Evolutionary conservation across 2,329 filamentous ascomycete species (phyloP).

Genomic region (Truncatella angustata): DNA sequence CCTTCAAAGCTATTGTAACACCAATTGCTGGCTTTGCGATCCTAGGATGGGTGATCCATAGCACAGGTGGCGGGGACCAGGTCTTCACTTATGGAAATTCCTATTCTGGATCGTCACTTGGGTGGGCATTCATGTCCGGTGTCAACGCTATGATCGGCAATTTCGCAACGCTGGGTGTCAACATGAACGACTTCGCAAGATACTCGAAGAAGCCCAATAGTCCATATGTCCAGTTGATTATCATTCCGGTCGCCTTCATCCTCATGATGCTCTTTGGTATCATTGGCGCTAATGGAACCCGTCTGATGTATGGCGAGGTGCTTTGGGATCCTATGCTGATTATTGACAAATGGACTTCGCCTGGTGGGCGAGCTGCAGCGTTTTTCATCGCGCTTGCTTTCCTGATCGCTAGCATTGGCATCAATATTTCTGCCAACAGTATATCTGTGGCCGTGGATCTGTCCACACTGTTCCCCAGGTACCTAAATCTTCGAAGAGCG

Average conservation of each 20-base stretch:
- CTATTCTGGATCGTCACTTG: conserved; percentile 19
- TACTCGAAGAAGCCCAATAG: conserved; percentile 13
- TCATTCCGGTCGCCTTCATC: conserved; percentile 22
- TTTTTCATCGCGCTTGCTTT: conserved; percentile 15
- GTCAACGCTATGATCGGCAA: conserved; percentile 24
- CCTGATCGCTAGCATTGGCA: conserved; percentile 14
- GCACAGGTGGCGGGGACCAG: conserved; percentile 19
- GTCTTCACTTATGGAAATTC: conserved; percentile 20
- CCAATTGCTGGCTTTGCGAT: conserved; percentile 14
- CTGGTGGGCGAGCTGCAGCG: conserved; percentile 13
- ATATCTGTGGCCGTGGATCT: conserved; percentile 15
- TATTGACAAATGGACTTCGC: conserved; percentile 14
- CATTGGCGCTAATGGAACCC: conserved; percentile 20
- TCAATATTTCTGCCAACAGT: conserved; percentile 15
- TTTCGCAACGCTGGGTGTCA: conserved; percentile 16
- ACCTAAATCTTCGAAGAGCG: conserved; percentile 12
- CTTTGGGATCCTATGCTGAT: conserved; percentile 15
- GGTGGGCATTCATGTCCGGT: conserved; percentile 27
- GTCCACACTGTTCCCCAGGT: conserved; percentile 12
- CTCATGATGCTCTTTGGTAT: conserved; percentile 25
- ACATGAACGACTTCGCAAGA: conserved; percentile 18
- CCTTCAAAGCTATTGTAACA: conserved; percentile 13
- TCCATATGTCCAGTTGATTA: conserved; percentile 22
- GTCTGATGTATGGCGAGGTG: conserved; percentile 11
- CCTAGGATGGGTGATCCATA: conserved; percentile 16